A percentile compares a stretch with the other conserved stretches of the same genome.
These are phyloP conservation scores for Barnettozyma salicaria DNA, from an alignment of 805 yeast species.

Conservation along the genomic window DNA sequence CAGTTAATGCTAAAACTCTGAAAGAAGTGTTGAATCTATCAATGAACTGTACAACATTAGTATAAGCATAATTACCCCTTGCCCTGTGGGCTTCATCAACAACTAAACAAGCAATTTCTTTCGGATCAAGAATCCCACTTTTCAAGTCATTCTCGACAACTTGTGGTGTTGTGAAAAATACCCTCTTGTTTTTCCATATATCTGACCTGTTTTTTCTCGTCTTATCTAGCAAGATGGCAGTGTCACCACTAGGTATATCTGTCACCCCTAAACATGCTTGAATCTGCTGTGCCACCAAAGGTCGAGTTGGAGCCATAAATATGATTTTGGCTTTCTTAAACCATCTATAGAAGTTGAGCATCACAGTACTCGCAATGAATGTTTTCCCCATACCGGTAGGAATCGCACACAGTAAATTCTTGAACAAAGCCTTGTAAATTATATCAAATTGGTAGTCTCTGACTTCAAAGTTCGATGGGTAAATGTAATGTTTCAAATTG, in stretches of 20 bases:
- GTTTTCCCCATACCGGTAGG: conserved; percentile 99
- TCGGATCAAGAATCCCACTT: conserved; percentile 71
- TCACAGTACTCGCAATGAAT: conserved; percentile 88
- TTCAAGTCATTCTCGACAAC: conserved; percentile 87
- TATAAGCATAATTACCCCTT: conserved; percentile 84
- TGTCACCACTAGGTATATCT: conserved; percentile 70
- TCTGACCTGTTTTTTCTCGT: conserved; percentile 56
- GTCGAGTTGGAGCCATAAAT: conserved; percentile 96
- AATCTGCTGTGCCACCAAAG: conserved; percentile 93
- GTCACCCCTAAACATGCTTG: conserved; percentile 85
- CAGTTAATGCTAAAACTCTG: conserved; percentile 82
- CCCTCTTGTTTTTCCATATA: conserved; percentile 72
- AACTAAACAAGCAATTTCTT: conserved; percentile 65
- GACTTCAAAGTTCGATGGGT: conserved; percentile 79
- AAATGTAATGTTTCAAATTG: conserved; percentile 47
- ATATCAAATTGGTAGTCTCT: conserved; percentile 89
- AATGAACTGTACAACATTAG: conserved; percentile 67
- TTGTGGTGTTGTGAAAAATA: conserved; percentile 94
- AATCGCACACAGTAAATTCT: conserved; percentile 78
- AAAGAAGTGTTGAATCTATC: conserved; percentile 58
- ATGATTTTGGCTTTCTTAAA: conserved; percentile 70
- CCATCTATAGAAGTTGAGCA: conserved; percentile 88
- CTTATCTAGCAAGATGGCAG: conserved; percentile 69
- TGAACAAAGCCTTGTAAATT: conserved; percentile 61
- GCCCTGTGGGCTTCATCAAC: conserved; percentile 97